These are phyloP conservation scores for Phytophthora constricta DNA, from an alignment of 352 stramenopile genomes.

Conservation along the genomic window DNA sequence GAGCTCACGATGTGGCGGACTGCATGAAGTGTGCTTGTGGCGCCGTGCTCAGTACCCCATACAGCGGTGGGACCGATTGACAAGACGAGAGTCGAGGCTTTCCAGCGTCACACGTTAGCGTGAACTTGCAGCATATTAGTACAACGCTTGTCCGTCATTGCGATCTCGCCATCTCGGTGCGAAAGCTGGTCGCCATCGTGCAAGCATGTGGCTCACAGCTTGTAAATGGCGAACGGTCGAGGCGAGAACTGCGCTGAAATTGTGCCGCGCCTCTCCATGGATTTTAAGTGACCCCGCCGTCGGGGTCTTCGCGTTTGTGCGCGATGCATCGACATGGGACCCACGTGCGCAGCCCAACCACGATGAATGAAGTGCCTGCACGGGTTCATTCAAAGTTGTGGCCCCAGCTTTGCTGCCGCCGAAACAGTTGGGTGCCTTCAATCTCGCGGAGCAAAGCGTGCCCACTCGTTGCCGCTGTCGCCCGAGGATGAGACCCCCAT, in stretches of 20 bases:
- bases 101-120: slow-evolving; percentile 11
- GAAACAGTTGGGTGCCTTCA: slow-evolving; percentile 27
- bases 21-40: neutral
- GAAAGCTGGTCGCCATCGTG: neutral
- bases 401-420: neutral
- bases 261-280: neutral
- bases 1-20: slow-evolving; percentile 7
- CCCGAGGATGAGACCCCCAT: too few species aligned
- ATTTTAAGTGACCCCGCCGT: slow-evolving; percentile 7
- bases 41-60: neutral
- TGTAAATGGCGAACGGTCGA: slow-evolving; percentile 9
- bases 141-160: too few species aligned
- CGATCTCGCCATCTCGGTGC: too few species aligned
- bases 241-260: neutral
- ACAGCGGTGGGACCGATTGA: too few species aligned
- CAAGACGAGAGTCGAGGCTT: slow-evolving; percentile 22
- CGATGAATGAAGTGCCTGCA: slow-evolving; percentile 9
- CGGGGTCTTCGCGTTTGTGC: slow-evolving; percentile 3
- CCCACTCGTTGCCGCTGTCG: too few species aligned
- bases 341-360: neutral
- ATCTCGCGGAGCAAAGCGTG: too few species aligned
- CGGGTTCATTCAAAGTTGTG: slow-evolving; percentile 7
- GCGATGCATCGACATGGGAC: neutral
- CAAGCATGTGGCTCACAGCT: slow-evolving; percentile 4
- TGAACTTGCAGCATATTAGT: too few species aligned